A percentile compares a stretch with the other conserved stretches of the same genome.
Conservation (phyloP, 2,329 filamentous ascomycete species). For the Ceratocystis huliohia region DNA sequence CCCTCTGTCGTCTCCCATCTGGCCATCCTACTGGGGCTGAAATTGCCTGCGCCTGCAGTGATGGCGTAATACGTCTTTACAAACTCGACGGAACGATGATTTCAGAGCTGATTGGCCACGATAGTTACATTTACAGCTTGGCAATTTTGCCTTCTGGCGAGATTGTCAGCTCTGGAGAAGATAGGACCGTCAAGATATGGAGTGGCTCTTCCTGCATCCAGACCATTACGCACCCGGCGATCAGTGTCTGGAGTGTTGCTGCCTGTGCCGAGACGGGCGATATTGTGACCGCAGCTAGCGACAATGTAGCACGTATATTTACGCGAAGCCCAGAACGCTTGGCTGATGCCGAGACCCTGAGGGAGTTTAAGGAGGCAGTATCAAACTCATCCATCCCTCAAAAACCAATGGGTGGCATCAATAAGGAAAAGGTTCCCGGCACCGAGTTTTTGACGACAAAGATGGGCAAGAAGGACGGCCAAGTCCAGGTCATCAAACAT, state of each 20-base stretch:
- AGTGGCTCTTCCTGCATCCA: constrained; percentile 70
- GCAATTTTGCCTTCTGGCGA: constrained; percentile 68
- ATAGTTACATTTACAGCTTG: constrained; percentile 88
- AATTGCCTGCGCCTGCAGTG: constrained; percentile 92
- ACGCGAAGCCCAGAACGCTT: constrained; percentile 56
- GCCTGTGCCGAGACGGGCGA: constrained; percentile 71
- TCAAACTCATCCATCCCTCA: constrained; percentile 76
- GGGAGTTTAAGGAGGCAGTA: constrained; percentile 69
- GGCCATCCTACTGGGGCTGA: constrained; percentile 71
- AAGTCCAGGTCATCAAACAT: constrained; percentile 84
- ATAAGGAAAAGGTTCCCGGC: constrained; percentile 83
- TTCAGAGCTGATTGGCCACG: constrained; percentile 71
- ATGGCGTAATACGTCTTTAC: constrained; percentile 79
- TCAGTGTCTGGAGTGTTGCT: constrained; percentile 92
- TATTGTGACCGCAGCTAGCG: constrained; percentile 86
- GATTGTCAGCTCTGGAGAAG: constrained; percentile 81
- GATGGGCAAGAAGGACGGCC: constrained; percentile 86
- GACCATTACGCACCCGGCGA: constrained; percentile 92
- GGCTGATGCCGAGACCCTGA: constrained; percentile 54
- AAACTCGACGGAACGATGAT: constrained; percentile 65
- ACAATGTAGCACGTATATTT: constrained; percentile 74
- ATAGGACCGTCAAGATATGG: constrained; percentile 89
- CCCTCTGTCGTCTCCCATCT: constrained; percentile 67
- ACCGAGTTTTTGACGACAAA: constrained; percentile 74
- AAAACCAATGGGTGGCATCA: constrained; percentile 69